Percentiles rank a stretch among this genome's conserved stretches.
Conservation (phyloP, 352 stramenopile genomes). For the Phytophthora tubulina region DNA sequence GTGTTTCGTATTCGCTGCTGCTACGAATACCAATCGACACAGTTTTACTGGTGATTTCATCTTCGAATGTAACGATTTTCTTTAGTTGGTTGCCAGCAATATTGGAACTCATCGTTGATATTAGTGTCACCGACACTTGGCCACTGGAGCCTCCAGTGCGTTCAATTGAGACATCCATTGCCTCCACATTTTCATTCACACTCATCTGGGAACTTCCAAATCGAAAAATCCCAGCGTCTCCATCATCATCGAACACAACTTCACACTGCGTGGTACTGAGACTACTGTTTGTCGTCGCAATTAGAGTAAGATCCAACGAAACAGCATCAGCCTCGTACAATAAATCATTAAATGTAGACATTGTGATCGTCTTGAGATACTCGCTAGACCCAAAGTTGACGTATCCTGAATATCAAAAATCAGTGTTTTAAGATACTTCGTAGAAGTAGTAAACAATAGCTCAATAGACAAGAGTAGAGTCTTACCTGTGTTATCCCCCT, state of each 20-base stretch:
- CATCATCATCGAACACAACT: conserved; percentile 47
- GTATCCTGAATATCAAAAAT: conserved; percentile 18
- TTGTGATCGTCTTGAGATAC: conserved; percentile 39
- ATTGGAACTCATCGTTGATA: conserved; percentile 44
- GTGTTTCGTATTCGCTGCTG: conserved; percentile 44
- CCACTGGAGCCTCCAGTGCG: conserved; percentile 23
- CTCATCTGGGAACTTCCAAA: conserved; percentile 32
- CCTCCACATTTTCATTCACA: conserved; percentile 31
- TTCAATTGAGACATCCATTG: conserved; percentile 16
- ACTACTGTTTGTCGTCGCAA: conserved; percentile 23
- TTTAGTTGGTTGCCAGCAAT: conserved; percentile 37
- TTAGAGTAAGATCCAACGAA: conserved; percentile 36
- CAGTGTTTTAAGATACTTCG: neutral
- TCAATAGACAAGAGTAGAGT: no score
- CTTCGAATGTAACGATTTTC: conserved; percentile 40
- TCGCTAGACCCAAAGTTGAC: conserved; percentile 36
- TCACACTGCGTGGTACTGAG: conserved; percentile 20
- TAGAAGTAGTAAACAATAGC: neutral
- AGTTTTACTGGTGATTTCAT: conserved; percentile 18
- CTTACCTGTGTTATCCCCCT: conserved; percentile 38
- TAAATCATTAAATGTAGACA: conserved; percentile 42
- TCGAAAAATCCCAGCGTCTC: conserved; percentile 42
- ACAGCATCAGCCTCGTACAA: conserved; percentile 36
- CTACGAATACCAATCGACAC: conserved; percentile 37
- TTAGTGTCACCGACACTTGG: conserved; percentile 35